Percentiles rank a stretch among this genome's conserved stretches.
These are phyloP conservation scores for Aspergillus cavernicola DNA, from an alignment of 495 filamentous ascomycete genomes.

Conservation along the genomic window DNA sequence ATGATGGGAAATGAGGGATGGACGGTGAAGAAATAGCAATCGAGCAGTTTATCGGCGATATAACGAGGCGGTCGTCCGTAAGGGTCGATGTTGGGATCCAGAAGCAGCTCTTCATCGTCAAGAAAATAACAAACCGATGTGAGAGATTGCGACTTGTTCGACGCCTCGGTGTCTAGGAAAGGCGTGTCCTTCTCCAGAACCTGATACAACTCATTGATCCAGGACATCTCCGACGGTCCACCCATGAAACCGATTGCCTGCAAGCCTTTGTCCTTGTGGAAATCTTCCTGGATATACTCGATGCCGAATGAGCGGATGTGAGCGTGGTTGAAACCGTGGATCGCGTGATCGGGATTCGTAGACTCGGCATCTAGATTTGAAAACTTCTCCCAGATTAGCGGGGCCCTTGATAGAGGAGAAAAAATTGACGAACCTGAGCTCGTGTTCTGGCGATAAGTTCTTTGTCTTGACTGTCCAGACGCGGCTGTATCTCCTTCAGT, in stretches of 20 bases:
- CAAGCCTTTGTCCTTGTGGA: conserved; percentile 47
- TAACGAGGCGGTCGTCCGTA: conserved; percentile 41
- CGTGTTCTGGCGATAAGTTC: conserved; percentile 34
- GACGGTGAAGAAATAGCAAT: conserved; percentile 52
- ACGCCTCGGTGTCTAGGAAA: conserved; percentile 12
- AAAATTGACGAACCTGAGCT: conserved; percentile 22
- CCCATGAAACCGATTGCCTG: conserved; percentile 58
- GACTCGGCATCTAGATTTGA: neutral
- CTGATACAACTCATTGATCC: conserved; percentile 51
- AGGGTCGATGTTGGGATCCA: conserved; percentile 6
- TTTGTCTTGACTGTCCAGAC: conserved; percentile 27
- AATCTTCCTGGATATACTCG: conserved; percentile 57
- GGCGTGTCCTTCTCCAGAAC: conserved; percentile 29
- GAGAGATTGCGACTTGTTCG: conserved; percentile 28
- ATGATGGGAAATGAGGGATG: conserved; percentile 60
- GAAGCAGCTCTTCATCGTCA: conserved; percentile 45
- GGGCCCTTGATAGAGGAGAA: neutral
- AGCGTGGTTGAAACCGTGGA: conserved; percentile 22
- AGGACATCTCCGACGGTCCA: conserved; percentile 58
- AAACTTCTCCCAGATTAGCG: neutral
- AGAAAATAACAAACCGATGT: conserved; percentile 44
- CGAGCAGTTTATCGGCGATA: conserved; percentile 51
- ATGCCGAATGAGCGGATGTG: conserved; percentile 45
- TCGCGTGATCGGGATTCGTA: neutral
- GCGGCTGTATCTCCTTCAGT: conserved; percentile 33